phyloP scores from a whole-genome alignment of 768 basidiomycete species.

The Tricholoma flavovirens region DNA sequence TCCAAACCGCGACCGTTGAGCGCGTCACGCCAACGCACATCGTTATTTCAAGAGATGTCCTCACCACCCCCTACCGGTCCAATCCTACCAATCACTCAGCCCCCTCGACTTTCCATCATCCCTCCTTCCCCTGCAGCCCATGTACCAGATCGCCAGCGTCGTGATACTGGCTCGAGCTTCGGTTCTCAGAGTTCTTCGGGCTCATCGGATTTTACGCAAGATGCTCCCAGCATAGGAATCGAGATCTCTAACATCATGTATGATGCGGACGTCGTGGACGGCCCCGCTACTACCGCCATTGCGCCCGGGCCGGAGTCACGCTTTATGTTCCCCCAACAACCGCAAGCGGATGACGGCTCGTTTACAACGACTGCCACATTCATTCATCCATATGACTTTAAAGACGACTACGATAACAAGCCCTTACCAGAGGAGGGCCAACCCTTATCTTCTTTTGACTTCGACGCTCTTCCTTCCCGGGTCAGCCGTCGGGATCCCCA shows the following conservation, averaged over 20 bases:
- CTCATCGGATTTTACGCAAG: conserved; percentile 16
- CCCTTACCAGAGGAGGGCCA: conserved; percentile 33
- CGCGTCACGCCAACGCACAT: conserved; percentile 15
- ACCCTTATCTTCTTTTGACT: conserved; percentile 40
- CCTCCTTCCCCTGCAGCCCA: conserved; percentile 27
- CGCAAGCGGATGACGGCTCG: conserved; percentile 6
- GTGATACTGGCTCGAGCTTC: conserved; percentile 17
- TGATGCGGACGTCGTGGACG: conserved; percentile 32
- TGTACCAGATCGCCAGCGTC: conserved; percentile 15
- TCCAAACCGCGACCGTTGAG: conserved; percentile 41
- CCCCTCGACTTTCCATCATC: conserved; percentile 18
- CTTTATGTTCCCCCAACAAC: conserved; percentile 10
- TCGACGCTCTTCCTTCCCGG: conserved; percentile 42
- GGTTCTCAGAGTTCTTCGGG: conserved; percentile 20
- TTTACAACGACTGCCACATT: conserved; percentile 42
- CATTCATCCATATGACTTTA: conserved; percentile 40
- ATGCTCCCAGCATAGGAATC: conserved; percentile 22
- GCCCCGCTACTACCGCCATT: conserved; percentile 25
- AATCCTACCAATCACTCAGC: conserved; percentile 13
- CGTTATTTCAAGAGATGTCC: conserved; percentile 19
- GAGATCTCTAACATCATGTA: conserved; percentile 39
- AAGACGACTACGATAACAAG: conserved; percentile 23
- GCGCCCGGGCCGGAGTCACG: conserved; percentile 15
- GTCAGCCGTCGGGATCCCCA: conserved; percentile 1
- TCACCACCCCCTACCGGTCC: conserved; percentile 14